Percentiles rank a stretch among this genome's conserved stretches.
Conservation (phyloP, 352 stramenopile species). For the Nothophytophthora sp. region DNA sequence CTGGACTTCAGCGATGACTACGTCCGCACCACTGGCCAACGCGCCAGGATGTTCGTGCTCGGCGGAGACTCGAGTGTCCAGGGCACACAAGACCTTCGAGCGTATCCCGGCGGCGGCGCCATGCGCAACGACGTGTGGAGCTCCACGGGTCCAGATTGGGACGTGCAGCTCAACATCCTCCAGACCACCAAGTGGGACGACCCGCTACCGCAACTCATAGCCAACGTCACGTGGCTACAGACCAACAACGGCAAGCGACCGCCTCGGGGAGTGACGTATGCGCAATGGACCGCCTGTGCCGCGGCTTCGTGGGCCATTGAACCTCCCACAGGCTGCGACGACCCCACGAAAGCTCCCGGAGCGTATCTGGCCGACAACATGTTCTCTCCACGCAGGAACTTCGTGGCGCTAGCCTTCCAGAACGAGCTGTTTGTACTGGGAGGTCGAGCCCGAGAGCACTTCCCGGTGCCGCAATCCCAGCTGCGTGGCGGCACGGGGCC, state of each 20-base stretch:
- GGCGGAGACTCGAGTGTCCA: conserved; percentile 73
- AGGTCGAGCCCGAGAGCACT: conserved; percentile 60
- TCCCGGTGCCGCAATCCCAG: conserved; percentile 52
- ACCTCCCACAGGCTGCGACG: conserved; percentile 51
- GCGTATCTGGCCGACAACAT: conserved; percentile 78
- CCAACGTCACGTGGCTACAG: conserved; percentile 70
- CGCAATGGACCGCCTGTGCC: conserved; percentile 68
- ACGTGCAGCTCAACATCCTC: conserved; percentile 54
- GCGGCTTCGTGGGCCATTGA: conserved; percentile 49
- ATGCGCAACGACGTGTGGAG: conserved; percentile 80
- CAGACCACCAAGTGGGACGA: conserved; percentile 74
- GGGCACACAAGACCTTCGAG: conserved; percentile 63
- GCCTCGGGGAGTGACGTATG: conserved; percentile 57
- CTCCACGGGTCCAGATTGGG: conserved; percentile 59
- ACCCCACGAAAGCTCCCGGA: conserved; percentile 57
- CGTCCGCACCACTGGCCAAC: conserved; percentile 38
- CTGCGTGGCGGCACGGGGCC: conserved; percentile 39
- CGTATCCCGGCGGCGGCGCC: conserved; percentile 63
- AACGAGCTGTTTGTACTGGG: conserved; percentile 66
- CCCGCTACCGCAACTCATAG: conserved; percentile 63
- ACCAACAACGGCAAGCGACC: conserved; percentile 70
- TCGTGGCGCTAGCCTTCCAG: conserved; percentile 58
- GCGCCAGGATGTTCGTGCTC: conserved; percentile 67
- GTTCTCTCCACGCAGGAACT: conserved; percentile 75
- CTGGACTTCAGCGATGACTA: conserved; percentile 64